Conservation (phyloP, 805 yeast species). For the Yamadazyma olivae region DNA sequence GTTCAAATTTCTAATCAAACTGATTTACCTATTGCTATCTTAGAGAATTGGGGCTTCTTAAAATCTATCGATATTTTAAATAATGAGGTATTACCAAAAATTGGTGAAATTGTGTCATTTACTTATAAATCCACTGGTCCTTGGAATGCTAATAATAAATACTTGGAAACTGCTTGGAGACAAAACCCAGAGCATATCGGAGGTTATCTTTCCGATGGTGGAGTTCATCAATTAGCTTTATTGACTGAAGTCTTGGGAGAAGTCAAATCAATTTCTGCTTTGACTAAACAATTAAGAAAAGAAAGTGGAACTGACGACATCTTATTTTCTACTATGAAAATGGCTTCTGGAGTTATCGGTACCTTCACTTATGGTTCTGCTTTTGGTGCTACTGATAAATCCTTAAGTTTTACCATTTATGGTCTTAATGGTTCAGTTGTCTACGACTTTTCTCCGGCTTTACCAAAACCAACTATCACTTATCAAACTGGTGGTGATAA, state of each 20-base stretch:
- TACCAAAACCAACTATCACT: constrained; percentile 36
- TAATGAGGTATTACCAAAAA: constrained; percentile 54
- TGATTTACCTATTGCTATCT: constrained; percentile 67
- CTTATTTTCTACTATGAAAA: constrained; percentile 63
- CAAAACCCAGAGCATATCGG: constrained; percentile 88
- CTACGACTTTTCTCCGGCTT: constrained; percentile 59
- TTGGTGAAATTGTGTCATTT: constrained; percentile 72
- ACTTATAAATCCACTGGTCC: constrained; percentile 75
- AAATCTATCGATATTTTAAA: constrained; percentile 54
- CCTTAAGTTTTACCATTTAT: constrained; percentile 62
- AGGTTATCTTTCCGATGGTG: constrained; percentile 91
- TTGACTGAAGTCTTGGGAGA: constrained; percentile 79
- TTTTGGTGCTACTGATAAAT: constrained; percentile 76
- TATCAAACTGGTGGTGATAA: constrained; percentile 29
- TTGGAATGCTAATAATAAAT: constrained; percentile 58
- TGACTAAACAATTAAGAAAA: constrained; percentile 72
- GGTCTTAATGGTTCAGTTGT: constrained; percentile 77
- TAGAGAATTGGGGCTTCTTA: constrained; percentile 85
- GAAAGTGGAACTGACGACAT: constrained; percentile 82
- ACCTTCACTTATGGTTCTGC: constrained; percentile 86
- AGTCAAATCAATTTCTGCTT: constrained; percentile 68
- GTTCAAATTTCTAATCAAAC: constrained; percentile 63
- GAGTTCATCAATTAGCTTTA: constrained; percentile 91
- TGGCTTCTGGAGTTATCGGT: constrained; percentile 68
- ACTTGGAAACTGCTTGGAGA: constrained; percentile 79